Base-by-base conservation (phyloP, 2,329 filamentous ascomycete genomes). In the Trichoderma pleuroti region DNA sequence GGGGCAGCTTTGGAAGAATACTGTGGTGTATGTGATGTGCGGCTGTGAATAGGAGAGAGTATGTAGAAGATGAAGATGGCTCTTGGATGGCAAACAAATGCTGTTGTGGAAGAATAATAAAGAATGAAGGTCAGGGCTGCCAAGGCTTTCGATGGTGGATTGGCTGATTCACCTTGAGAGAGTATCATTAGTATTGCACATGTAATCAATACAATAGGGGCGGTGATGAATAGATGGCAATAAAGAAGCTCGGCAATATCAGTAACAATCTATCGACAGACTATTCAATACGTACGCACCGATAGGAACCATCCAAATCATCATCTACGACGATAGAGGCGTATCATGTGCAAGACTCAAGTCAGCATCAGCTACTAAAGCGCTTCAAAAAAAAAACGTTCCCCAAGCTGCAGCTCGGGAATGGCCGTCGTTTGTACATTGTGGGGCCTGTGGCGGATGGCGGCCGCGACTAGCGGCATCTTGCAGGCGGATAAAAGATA, bases 401-500 rank as follows among this genome's bases (percentile, higher is more conserved):
- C 21, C 46, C 32, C 21, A 57, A 46, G 18, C 52, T 67, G 65
- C 56, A 68, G 56, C 56, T 67, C 64, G 64, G 57, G 66, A 62
- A 49, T 54, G 66, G 36, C 59, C 59, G 67, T 54, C 26, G 57
- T 56, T 24, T 70, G 67, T 49, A 49, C 34, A 39, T 26, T 16
- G 67, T 70, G 67, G 67, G 49, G 36, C 46, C 42, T 9, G 59
- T 63, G 57, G 66, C 57, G 56, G 66, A 18, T 62, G 67, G 59
- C 59, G 67, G 46, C 57, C 67, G 67, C 32, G 67, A 42, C 59
- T 63, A 70, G 59, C 59, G 59, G 67, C 67, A 63, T 57, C 63
- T 66, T 66, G 63, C 63, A 66, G 63, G 49, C 49, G 49, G 49
- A 66, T 54, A 57, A n/a, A n/a, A 57, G 54, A 62, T 34, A 66